Base-by-base conservation (phyloP, 2,329 filamentous ascomycete genomes). In the Alternaria atra region DNA sequence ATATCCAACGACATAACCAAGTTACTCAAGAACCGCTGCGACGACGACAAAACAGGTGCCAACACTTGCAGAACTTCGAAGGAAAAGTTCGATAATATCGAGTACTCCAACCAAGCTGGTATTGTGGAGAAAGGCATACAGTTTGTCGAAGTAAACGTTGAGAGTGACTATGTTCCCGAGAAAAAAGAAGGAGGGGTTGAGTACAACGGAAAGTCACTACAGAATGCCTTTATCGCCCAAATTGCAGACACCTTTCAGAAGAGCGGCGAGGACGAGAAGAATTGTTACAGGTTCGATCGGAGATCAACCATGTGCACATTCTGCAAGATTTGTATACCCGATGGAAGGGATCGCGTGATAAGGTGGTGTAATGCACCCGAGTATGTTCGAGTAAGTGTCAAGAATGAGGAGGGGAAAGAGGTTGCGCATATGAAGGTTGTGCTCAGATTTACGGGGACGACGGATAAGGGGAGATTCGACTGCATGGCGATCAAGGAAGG, bases 361-460 rank as follows among this genome's bases (percentile, higher is more conserved):
- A 40, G 37, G 13, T 60, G 52, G 52, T 56, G 58, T n/a, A 52
- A 60, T 40, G 58, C 58, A 30, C 58, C 52, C 10, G 52, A 51
- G 30, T 51, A 56, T 13, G 58, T 60, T 7, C 42, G 29, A 17
- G 58, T 51, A 1, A 55, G 52, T 8, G 13, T 60, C 20, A 48
- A n/a, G 46, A 17, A 48, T 10, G 20, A 13, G 25, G 46, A 35
- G 32, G 30, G 46, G 20, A 27, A 37, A 37, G 46, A 50, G 23
- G 46, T 50, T 23, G 46, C 46, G 34, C 46, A 55, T 25, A 52
- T 59, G n/a, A 55, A 25, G 25, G 60, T 50, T 10, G 48, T 39
- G 17, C 5, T 58, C 17, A 48, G 52, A 4, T 64, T 58, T 17
- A 23, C 17, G 43, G 57, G 37, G 7, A 15, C 1, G 2, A 60